Conservation (phyloP, 495 filamentous ascomycete genomes). For the Monascus purpureus region DNA sequence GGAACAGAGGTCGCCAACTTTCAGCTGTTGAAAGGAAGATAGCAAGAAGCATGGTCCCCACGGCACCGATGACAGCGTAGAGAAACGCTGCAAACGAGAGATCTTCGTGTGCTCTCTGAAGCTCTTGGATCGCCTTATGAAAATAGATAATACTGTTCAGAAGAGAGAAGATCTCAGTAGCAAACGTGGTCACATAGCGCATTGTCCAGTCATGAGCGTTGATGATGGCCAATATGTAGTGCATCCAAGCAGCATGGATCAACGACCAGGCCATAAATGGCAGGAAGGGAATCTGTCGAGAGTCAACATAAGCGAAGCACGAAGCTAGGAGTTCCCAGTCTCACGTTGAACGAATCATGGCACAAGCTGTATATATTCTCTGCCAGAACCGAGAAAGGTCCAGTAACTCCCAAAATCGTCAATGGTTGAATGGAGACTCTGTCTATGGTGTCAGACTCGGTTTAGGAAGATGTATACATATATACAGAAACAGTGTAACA, state of each 20-base stretch:
- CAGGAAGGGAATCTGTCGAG: slow-evolving; percentile 47
- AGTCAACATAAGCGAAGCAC: not conserved
- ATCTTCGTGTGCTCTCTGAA: slow-evolving; percentile 42
- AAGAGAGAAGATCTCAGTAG: slow-evolving; percentile 56
- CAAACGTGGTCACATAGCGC: slow-evolving; percentile 62
- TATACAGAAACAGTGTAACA: not conserved
- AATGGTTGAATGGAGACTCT: slow-evolving; percentile 57
- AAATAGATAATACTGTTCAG: slow-evolving; percentile 66
- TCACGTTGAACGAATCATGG: slow-evolving; percentile 39
- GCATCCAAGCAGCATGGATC: slow-evolving; percentile 59
- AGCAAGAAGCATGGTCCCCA: slow-evolving; percentile 55
- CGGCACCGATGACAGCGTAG: slow-evolving; percentile 53
- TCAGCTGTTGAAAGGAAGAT: slow-evolving; percentile 51
- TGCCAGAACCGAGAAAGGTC: slow-evolving; percentile 58
- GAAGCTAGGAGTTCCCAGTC: slow-evolving; percentile 1
- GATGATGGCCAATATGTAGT: slow-evolving; percentile 53
- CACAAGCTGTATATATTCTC: slow-evolving; percentile 57
- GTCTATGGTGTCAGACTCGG: not conserved
- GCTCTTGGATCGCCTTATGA: slow-evolving; percentile 58
- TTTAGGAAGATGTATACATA: not conserved
- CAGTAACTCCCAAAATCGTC: slow-evolving; percentile 59
- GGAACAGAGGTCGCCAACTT: slow-evolving; percentile 51
- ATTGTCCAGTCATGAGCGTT: slow-evolving; percentile 70
- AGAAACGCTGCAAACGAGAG: slow-evolving; percentile 56
- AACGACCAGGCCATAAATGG: slow-evolving; percentile 65